Conservation (phyloP, 2,329 filamentous ascomycete species). For the Hymenoscyphus linearis region DNA sequence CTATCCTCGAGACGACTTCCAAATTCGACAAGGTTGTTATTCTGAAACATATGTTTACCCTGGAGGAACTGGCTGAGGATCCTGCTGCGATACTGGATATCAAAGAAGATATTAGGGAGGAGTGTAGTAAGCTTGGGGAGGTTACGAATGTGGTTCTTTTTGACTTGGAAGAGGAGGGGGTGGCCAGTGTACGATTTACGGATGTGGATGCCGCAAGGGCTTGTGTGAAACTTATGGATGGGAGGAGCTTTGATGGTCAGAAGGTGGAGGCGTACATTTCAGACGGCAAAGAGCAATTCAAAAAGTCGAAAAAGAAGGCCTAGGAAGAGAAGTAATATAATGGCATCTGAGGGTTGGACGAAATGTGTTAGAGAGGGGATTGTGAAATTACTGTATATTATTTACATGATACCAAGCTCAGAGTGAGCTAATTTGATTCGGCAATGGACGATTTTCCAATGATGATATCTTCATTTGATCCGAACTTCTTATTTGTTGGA, state of each 20-base stretch:
- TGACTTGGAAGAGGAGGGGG: conserved; percentile 77
- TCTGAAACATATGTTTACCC: conserved; percentile 88
- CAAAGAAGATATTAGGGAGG: conserved; percentile 88
- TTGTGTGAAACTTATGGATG: conserved; percentile 72
- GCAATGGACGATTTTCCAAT: neutral
- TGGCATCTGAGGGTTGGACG: neutral
- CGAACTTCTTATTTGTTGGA: no score
- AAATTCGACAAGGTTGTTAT: conserved; percentile 78
- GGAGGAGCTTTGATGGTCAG: conserved; percentile 70
- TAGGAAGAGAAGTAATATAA: conserved; percentile 15
- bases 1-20: conserved; percentile 49
- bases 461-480: neutral
- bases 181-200: conserved; percentile 79
- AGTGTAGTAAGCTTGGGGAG: conserved; percentile 78
- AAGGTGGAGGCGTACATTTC: conserved; percentile 67
- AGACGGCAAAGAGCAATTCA: conserved; percentile 67
- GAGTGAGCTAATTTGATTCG: neutral
- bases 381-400: conserved; percentile 3
- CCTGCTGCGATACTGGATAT: conserved; percentile 80
- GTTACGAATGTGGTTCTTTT: conserved; percentile 91
- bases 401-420: neutral
- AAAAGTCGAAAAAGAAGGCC: conserved; percentile 57
- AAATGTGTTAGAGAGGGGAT: neutral
- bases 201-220: conserved; percentile 64
- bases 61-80: conserved; percentile 79